Percentiles rank a stretch among this genome's conserved stretches.
Evolutionary conservation across 805 yeast genomes (phyloP).

Genomic region (Candida berthetii): DNA sequence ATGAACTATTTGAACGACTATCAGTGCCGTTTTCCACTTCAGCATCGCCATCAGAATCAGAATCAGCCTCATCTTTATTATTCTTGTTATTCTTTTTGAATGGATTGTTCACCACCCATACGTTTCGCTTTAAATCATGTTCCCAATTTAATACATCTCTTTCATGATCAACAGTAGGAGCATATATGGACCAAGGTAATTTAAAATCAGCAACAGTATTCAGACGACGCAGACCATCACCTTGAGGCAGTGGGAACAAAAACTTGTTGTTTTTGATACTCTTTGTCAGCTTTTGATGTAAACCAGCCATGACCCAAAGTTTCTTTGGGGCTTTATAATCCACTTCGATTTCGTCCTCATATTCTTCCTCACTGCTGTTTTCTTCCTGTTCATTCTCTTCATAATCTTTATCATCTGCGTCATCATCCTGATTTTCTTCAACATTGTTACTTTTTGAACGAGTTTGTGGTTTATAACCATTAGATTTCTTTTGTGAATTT

Average conservation of each 20-base stretch:
- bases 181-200: constrained; percentile 27
- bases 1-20: no score
- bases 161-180: constrained; percentile 20
- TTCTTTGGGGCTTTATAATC: constrained; percentile 3
- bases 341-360: not conserved
- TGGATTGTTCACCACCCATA: no score
- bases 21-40: no score
- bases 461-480: no score
- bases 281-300: constrained; percentile 9
- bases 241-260: constrained; percentile 15
- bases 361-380: no score
- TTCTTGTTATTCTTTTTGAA: no score
- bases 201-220: constrained; percentile 14
- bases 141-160: constrained; percentile 22
- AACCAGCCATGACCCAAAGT: constrained; percentile 16
- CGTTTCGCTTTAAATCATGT: constrained; percentile 14
- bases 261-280: constrained; percentile 4
- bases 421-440: not conserved
- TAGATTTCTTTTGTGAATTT: no score
- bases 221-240: constrained; percentile 11
- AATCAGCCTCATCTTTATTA: no score
- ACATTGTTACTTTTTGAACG: no score
- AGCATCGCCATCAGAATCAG: no score
- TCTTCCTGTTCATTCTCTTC: no score
- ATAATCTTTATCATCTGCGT: no score